phyloP scores from a whole-genome alignment of 495 filamentous ascomycete genomes.

The Bacidia gigantensis region DNA sequence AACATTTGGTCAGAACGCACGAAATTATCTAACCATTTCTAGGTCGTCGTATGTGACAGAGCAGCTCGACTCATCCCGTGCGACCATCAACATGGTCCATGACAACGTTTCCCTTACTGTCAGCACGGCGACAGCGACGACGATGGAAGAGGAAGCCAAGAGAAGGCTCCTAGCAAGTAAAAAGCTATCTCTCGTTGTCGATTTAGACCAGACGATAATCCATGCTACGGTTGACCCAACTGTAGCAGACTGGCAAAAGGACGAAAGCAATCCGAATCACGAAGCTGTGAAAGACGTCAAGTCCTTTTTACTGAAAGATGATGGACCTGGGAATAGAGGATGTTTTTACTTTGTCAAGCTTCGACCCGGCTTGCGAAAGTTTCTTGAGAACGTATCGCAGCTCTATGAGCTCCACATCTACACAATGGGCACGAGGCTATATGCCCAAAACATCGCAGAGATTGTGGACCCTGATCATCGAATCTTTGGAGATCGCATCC shows the following conservation, averaged over 20 bases:
- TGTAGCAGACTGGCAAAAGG: constrained; percentile 84
- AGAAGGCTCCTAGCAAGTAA: constrained; percentile 59
- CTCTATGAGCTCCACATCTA: constrained; percentile 96
- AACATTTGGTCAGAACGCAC: background rate
- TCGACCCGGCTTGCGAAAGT: constrained; percentile 77
- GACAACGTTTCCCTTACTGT: constrained; percentile 70
- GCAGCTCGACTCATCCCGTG: constrained; percentile 53
- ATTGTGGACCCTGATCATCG: constrained; percentile 85
- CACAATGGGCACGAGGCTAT: constrained; percentile 95
- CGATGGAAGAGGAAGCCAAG: constrained; percentile 75
- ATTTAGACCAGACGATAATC: constrained; percentile 96
- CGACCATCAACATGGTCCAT: constrained; percentile 85
- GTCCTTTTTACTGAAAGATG: constrained; percentile 74
- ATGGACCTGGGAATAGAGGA: constrained; percentile 57
- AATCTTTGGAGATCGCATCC: constrained; percentile 85
- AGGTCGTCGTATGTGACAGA: constrained; percentile 48
- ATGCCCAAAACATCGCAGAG: constrained; percentile 79
- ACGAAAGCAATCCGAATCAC: constrained; percentile 80
- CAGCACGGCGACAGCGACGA: constrained; percentile 58
- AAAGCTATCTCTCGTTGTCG: constrained; percentile 87
- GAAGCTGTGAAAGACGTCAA: constrained; percentile 77
- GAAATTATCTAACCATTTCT: background rate
- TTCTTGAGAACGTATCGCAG: constrained; percentile 63
- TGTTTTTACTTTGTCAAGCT: constrained; percentile 98
- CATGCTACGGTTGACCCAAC: constrained; percentile 96